Conservation (phyloP, 2,329 filamentous ascomycete species). For the Ophiocordyceps polyrhachis-furcata region DNA sequence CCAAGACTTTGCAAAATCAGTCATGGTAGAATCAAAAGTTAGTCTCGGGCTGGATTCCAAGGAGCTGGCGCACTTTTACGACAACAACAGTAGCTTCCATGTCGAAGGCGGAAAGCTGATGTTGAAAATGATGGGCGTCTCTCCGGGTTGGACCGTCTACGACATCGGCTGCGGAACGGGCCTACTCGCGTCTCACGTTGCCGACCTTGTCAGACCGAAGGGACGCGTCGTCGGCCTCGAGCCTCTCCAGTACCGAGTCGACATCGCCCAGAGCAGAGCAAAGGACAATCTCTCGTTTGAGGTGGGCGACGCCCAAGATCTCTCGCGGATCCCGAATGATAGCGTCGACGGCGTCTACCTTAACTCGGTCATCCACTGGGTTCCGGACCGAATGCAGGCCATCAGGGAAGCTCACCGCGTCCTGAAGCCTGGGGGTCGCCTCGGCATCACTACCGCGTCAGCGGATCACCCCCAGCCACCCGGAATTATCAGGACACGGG, state of each 20-base stretch:
- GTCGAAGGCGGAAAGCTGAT: neutral
- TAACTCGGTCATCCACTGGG: neutral
- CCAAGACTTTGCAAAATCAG: neutral
- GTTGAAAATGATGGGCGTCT: neutral
- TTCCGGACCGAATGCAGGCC: neutral
- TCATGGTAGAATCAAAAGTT: neutral
- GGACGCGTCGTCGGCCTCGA: neutral
- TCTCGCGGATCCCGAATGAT: neutral
- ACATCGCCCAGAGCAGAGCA: neutral
- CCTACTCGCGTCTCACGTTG: neutral
- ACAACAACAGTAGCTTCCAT: neutral
- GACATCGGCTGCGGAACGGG: neutral
- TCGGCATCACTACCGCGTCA: neutral
- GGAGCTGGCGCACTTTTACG: neutral
- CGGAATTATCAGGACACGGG: neutral
- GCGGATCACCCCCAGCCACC: neutral
- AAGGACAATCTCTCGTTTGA: neutral
- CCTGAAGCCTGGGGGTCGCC: neutral
- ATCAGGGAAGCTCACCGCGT: neutral
- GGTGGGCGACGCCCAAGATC: neutral
- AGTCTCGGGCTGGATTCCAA: neutral
- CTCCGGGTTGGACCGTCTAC: neutral
- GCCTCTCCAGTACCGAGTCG: neutral
- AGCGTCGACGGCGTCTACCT: neutral
- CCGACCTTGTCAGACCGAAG: neutral